A percentile compares a stretch with the other conserved stretches of the same genome.
Conservation (phyloP, 768 basidiomycete species). For the Panaeolus cyanescens region DNA sequence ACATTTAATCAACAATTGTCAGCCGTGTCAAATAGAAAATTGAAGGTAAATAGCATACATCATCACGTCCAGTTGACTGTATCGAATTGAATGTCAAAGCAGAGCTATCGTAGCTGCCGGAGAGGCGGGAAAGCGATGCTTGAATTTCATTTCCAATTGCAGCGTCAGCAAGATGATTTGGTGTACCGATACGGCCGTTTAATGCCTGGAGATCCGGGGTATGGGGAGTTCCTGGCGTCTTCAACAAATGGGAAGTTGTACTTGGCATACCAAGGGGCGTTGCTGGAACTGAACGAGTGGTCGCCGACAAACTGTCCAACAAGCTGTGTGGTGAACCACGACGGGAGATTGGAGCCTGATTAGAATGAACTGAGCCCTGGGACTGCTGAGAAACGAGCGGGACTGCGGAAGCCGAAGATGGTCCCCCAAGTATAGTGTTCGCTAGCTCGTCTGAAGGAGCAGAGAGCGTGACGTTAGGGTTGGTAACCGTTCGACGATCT, state of each 20-base stretch:
- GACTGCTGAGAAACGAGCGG: constrained; percentile 66
- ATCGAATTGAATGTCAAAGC: constrained; percentile 57
- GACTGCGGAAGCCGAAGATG: constrained; percentile 61
- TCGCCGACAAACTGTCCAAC: constrained; percentile 58
- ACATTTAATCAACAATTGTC: constrained; percentile 24
- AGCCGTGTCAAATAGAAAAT: constrained; percentile 12
- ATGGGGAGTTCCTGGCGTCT: constrained; percentile 70
- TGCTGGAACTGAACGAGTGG: constrained; percentile 81
- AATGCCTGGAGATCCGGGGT: constrained; percentile 59
- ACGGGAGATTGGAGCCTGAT: constrained; percentile 58
- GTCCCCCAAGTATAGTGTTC: constrained; percentile 42
- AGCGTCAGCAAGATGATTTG: constrained; percentile 48
- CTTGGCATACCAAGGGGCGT: constrained; percentile 70
- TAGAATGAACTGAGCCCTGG: constrained; percentile 42
- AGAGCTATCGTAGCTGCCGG: constrained; percentile 57
- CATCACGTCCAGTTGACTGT: constrained; percentile 51
- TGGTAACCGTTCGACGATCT: constrained; percentile 75
- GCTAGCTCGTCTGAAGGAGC: constrained; percentile 52
- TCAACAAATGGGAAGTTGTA: constrained; percentile 51
- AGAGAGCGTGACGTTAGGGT: constrained; percentile 68
- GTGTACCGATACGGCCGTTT: constrained; percentile 63
- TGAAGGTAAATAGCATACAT: constrained; percentile 42
- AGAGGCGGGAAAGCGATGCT: constrained; percentile 71
- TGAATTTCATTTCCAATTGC: constrained; percentile 59
- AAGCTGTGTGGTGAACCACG: constrained; percentile 73